Evolutionary conservation across 768 basidiomycete species (phyloP), one percentile per base, ranked within the genome.

Genomic region (Boletellus ananiceps): DNA sequence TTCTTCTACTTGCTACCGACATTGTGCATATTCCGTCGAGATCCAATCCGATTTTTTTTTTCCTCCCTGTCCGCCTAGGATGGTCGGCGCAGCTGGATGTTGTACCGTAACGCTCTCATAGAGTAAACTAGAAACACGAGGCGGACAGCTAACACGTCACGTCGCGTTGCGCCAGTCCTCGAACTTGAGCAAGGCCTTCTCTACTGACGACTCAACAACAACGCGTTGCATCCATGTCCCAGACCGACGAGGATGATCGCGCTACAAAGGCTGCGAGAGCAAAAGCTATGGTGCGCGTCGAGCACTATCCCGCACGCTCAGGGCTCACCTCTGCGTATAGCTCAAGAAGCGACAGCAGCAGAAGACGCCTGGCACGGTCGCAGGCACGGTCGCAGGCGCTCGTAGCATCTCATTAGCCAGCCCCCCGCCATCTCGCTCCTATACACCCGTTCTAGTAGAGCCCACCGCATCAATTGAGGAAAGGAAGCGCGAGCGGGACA

Each of bases 261-360:
- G 86, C 87, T 46, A 81, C 80, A 14, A 90, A 86, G 69, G 80
- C 89, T 47, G 90, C 90, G 3, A 80, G 90, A 54, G 90, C 86
- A 47, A 88, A 86, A 67, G 88, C 86, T 42, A 62, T 93, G 80
- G 90, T 91, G 64, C 50, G 77, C 67, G 44, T 48, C 43, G 35
- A 5, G 25, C 44, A 2, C 21, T 34, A 14, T 7, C 27, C 23
- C 8, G 18, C 42, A 25, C 16, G 0, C 49, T 31, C 47, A 14
- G 19, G 25, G 18, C 46, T 61, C 21, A 52, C 18, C 40, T 41
- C 44, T 19, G 45, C 32, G 19, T 44, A 40, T 67, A 91, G 88
- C 76, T 91, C 65, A 88, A 90, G 76, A 88, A 87, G 69, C 79
- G 84, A 51, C 86, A 86, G 56, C 83, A 83, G 59, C 80, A 86